phyloP scores from a whole-genome alignment of 306 rosid genomes.

The Quercus glauca region DNA sequence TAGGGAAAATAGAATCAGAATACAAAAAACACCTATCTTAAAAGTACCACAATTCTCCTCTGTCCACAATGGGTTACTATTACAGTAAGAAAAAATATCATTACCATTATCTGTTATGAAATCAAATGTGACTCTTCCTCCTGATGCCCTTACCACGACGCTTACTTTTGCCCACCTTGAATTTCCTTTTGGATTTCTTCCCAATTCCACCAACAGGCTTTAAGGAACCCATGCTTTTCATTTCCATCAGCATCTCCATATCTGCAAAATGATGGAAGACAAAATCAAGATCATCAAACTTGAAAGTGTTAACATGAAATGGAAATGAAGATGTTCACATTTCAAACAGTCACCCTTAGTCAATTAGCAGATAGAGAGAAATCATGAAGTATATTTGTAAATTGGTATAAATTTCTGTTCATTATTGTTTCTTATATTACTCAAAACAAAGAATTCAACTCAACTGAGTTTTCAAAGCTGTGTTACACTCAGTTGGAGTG shows the following conservation, averaged over 20 bases:
- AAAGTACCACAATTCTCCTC: not conserved
- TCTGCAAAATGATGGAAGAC: conserved; percentile 12
- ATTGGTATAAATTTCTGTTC: not conserved
- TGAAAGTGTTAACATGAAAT: not conserved
- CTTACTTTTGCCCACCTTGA: conserved; percentile 73
- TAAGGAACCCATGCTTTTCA: conserved; percentile 37
- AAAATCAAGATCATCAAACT: not conserved
- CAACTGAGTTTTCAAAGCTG: too few relatives aligned
- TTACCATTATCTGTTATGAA: conserved; percentile 21
- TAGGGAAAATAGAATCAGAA: too few relatives aligned
- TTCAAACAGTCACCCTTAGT: not conserved
- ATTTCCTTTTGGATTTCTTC: conserved; percentile 61
- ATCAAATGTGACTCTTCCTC: conserved; percentile 56
- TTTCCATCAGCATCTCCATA: conserved; percentile 55
- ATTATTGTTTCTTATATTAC: too few relatives aligned
- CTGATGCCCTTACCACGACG: conserved; percentile 64
- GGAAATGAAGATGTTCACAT: not conserved
- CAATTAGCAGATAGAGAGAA: not conserved
- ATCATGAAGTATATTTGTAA: not conserved
- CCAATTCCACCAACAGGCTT: conserved; percentile 73
- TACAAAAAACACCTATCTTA: not conserved
- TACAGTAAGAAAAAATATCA: not conserved
- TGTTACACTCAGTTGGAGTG: too few relatives aligned
- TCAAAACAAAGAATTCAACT: too few relatives aligned
- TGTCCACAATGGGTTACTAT: not conserved